Base-by-base conservation (phyloP, 2,329 filamentous ascomycete genomes). In the Scortechinia acanthostroma region DNA sequence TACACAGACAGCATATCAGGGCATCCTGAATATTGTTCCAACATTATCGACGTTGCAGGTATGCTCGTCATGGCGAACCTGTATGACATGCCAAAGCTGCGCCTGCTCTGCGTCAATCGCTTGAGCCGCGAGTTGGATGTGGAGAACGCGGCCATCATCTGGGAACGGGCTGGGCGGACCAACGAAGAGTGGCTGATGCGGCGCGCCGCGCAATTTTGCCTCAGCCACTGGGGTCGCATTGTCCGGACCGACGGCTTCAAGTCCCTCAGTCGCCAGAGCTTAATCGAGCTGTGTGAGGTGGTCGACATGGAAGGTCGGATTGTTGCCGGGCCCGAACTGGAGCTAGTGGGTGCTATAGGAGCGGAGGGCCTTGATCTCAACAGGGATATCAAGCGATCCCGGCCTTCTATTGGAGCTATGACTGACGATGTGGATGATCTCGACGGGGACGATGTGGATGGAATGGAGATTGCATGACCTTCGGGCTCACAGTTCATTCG, bases 141-240 rank as follows among this genome's bases (percentile, higher is more conserved):
- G 30, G 88, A 95, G 48, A 90, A 96, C 58, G 91, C 91, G 2
- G 95, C 93, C 51, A 85, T 94, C 53, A 91, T 95, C 46, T 98
- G 94, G 90, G 91, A 97, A 62, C 89, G 90, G 51, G 90, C 93
- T 2, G 86, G 85, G 4, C 80, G 91, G 14, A 91, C 93, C 15
- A 88, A 84, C 53, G 93, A 98, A 64, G 88, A 95, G 45, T 96
- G 91, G 90, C 75, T 98, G 30, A 88, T 90, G 60, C 87, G 88
- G 54, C 83, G 91, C 45, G 89, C 93, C 0, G 91, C 91, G 0
- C 74, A 74, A 42, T 97, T 94, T 64, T 96, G 90, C 59, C 79
- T 98, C 63, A 86, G 85, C 30, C 88, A 97, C 62, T 98, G 93
- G 90, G 93, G 93, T 45, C 83, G 93, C 42, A 80, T 98, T 21